phyloP scores from a whole-genome alignment of 441 rosid genomes.

The Dalechampia spathulata region DNA sequence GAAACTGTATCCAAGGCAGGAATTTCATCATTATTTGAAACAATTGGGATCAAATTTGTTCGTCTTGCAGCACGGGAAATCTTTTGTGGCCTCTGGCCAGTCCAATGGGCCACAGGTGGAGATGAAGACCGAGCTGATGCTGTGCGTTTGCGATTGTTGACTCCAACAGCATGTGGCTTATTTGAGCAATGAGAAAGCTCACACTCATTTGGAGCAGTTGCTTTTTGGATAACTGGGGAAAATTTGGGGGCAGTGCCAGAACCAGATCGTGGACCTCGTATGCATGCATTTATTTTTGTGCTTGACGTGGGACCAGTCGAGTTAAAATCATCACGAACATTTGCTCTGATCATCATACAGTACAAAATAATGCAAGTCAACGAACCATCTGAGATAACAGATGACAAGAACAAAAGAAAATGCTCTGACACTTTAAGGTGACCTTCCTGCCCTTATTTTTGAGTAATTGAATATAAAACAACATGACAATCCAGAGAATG shows the following conservation, averaged over 20 bases:
- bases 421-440: not conserved
- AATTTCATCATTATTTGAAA: conserved; percentile 67
- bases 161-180: conserved; percentile 71
- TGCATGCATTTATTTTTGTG: conserved; percentile 58
- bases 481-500: not conserved
- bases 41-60: conserved; percentile 68
- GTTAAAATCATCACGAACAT: conserved; percentile 63
- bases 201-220: conserved; percentile 72
- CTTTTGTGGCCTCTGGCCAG: conserved; percentile 90
- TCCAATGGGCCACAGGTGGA: conserved; percentile 90
- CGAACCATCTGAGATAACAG: conserved; percentile 5
- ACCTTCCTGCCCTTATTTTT: not conserved
- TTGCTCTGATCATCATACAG: conserved; percentile 50
- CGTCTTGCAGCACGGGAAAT: conserved; percentile 90
- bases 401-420: conserved; percentile 1
- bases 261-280: conserved; percentile 77
- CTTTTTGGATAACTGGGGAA: conserved; percentile 66
- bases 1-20: conserved; percentile 62
- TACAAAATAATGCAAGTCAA: conserved; percentile 10
- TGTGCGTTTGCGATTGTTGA: conserved; percentile 72
- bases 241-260: conserved; percentile 65
- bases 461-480: not conserved
- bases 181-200: conserved; percentile 76
- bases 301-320: conserved; percentile 81
- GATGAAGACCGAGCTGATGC: conserved; percentile 72